Conservation (phyloP, 768 basidiomycete species). For the Tubosaeta brunneosetosa region DNA sequence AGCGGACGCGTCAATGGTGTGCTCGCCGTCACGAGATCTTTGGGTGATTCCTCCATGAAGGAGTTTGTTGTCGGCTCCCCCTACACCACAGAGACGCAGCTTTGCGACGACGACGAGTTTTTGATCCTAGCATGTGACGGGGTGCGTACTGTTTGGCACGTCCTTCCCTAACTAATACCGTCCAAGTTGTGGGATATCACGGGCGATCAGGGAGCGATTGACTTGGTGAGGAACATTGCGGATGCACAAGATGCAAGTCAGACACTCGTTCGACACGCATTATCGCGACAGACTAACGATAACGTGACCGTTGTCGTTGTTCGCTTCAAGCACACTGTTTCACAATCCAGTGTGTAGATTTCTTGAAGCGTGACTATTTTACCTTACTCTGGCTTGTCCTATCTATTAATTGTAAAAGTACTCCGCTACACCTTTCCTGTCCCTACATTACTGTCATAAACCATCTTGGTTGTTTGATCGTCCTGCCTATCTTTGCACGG, state of each 20-base stretch:
- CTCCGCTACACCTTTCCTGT: background rate
- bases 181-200: conserved; percentile 93
- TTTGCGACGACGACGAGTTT: conserved; percentile 90
- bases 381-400: background rate
- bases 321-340: conserved; percentile 53
- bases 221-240: conserved; percentile 64
- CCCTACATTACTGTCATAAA: conserved; percentile 5
- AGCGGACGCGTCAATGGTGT: conserved; percentile 98
- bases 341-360: conserved; percentile 12
- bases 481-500: background rate
- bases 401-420: conserved; percentile 9
- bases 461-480: conserved; percentile 2
- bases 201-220: conserved; percentile 85
- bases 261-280: conserved; percentile 77
- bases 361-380: background rate
- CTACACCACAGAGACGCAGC: conserved; percentile 95
- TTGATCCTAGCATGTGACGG: conserved; percentile 96
- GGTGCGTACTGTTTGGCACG: conserved; percentile 45
- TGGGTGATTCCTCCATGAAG: conserved; percentile 98
- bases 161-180: conserved; percentile 5
- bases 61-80: conserved; percentile 98
- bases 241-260: conserved; percentile 84
- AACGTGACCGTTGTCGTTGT: conserved; percentile 92
- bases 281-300: conserved; percentile 86
- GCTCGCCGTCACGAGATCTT: conserved; percentile 89